Evolutionary conservation across 768 basidiomycete species (phyloP).

Genomic region (Mycena capillaripes): DNA sequence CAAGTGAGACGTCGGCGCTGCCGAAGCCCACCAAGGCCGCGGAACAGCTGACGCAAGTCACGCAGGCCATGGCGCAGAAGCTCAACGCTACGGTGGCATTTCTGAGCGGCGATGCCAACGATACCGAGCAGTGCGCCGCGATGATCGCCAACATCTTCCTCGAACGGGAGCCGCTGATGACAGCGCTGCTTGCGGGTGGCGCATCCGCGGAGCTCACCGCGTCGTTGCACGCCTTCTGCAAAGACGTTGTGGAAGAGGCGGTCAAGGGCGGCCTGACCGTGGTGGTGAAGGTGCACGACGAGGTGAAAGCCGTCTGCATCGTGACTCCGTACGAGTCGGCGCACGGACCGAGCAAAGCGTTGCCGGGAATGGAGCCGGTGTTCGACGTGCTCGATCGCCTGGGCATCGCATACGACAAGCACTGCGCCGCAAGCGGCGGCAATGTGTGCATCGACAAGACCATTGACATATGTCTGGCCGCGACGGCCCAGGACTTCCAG

Average conservation of each 20-base stretch:
- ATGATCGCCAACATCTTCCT: background rate
- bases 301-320: constrained; percentile 3
- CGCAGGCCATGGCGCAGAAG: background rate
- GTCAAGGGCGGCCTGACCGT: background rate
- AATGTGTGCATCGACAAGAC: background rate
- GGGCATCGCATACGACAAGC: constrained; percentile 3
- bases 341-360: background rate
- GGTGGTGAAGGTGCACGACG: constrained; percentile 1
- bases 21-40: background rate
- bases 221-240: background rate
- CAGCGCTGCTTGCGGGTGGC: background rate
- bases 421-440: background rate
- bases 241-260: constrained; percentile 1
- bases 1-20: background rate
- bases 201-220: background rate
- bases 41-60: background rate
- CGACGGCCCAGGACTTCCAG: background rate
- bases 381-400: background rate
- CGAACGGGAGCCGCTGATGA: background rate
- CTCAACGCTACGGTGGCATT: background rate
- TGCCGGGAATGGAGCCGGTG: constrained; percentile 2
- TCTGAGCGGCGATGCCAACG: background rate
- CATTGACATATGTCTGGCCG: background rate
- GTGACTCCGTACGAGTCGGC: background rate
- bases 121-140: background rate